Evolutionary conservation across 352 stramenopile species (phyloP).

Genomic region (Pelagophyceae sp.): DNA sequence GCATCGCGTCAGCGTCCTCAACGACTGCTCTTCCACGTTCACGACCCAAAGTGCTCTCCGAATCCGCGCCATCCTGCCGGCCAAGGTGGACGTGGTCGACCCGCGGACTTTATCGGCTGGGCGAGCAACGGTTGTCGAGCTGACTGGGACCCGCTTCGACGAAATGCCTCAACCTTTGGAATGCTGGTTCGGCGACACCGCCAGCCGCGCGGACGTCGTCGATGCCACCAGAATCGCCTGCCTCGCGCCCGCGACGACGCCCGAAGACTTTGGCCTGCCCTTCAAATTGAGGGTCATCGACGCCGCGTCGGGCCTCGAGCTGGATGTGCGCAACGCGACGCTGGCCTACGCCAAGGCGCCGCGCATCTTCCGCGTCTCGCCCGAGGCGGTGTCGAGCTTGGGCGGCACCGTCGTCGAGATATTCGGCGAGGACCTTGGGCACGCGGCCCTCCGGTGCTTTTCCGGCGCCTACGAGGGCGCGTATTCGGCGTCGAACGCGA

Average conservation of each 20-base stretch:
- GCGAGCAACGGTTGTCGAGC: neutral
- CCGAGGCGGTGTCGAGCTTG: neutral
- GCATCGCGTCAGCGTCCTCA: constrained; percentile 18
- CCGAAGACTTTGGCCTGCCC: too few species aligned
- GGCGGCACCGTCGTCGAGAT: neutral
- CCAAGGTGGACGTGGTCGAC: neutral
- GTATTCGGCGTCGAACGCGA: neutral
- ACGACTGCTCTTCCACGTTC: constrained; percentile 17
- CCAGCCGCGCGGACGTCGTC: neutral
- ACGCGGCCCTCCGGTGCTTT: too few species aligned
- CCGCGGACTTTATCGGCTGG: neutral
- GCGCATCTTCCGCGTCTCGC: neutral
- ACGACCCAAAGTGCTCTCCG: neutral
- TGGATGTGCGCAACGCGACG: neutral
- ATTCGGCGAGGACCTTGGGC: neutral
- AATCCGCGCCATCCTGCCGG: neutral
- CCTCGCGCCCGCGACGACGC: neutral
- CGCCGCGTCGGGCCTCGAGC: neutral
- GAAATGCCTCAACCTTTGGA: neutral
- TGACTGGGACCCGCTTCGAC: neutral
- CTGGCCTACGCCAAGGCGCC: neutral
- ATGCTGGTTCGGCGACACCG: neutral
- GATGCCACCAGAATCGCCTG: neutral
- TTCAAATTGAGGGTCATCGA: neutral
- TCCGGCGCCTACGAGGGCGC: too few species aligned